These are phyloP conservation scores for Boechera stricta DNA, from an alignment of 345 rosid genomes.

Conservation along the genomic window DNA sequence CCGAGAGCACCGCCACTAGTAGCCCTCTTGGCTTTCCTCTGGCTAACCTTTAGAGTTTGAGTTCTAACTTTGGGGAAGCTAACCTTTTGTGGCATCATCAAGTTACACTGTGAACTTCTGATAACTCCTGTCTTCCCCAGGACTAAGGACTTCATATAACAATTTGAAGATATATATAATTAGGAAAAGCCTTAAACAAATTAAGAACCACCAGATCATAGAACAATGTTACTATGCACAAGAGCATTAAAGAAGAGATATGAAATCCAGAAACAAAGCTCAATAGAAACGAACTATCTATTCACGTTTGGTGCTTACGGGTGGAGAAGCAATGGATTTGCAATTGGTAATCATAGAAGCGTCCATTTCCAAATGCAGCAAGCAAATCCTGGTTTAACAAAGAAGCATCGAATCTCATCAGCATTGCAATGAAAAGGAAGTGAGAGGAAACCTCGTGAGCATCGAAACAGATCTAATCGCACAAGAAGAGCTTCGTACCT, in stretches of 20 bases:
- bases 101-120: background rate
- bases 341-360: constrained; percentile 64
- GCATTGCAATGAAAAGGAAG: background rate
- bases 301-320: constrained; percentile 53
- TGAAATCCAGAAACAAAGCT: background rate
- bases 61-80: constrained; percentile 62
- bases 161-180: background rate
- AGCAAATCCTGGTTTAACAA: background rate
- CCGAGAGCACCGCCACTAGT: constrained; percentile 64
- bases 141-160: constrained; percentile 57
- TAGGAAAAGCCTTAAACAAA: background rate
- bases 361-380: constrained; percentile 55
- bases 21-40: constrained; percentile 46
- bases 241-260: background rate
- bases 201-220: background rate
- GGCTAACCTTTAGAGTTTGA: constrained; percentile 45
- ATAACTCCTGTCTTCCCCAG: background rate
- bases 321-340: constrained; percentile 63
- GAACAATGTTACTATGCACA: background rate
- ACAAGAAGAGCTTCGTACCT: background rate
- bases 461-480: constrained; percentile 3
- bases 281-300: no score
- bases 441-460: background rate
- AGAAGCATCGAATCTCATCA: background rate
- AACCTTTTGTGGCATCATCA: constrained; percentile 33